phyloP scores from a whole-genome alignment of 2,329 filamentous ascomycete species.

The Trichoderma endophyticum region DNA sequence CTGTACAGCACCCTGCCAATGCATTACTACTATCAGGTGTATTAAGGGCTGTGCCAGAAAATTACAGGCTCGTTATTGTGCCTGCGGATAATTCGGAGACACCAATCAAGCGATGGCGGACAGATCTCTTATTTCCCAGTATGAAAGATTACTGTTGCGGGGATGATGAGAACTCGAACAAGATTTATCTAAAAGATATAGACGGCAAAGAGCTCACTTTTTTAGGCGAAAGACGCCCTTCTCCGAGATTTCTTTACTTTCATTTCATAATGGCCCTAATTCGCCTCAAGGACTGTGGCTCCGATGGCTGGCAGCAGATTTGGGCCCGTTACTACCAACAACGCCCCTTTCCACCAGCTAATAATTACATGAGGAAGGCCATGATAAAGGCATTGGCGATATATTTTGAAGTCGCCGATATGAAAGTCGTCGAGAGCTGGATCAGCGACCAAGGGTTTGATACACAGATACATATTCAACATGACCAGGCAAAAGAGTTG shows the following conservation, averaged over 20 bases:
- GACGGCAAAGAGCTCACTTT: background rate
- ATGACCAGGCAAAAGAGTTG: background rate
- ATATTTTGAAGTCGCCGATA: background rate
- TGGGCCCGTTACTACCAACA: background rate
- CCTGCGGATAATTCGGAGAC: background rate
- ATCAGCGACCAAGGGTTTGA: background rate
- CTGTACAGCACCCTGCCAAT: background rate
- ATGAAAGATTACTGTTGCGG: no score
- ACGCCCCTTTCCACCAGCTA: background rate
- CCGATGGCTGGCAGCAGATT: background rate
- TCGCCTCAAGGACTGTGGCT: background rate
- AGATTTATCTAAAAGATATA: background rate
- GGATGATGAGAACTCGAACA: no score
- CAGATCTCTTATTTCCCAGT: background rate
- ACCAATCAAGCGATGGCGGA: background rate
- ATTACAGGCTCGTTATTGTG: background rate
- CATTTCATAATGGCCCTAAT: background rate
- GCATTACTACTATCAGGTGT: no score
- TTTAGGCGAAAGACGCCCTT: background rate
- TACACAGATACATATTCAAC: background rate
- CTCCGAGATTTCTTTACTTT: background rate
- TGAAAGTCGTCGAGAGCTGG: background rate
- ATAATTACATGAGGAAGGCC: background rate
- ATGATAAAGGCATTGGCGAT: background rate
- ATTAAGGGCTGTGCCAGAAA: no score